Conservation (phyloP, 768 basidiomycete species). For the Mycena rosella region DNA sequence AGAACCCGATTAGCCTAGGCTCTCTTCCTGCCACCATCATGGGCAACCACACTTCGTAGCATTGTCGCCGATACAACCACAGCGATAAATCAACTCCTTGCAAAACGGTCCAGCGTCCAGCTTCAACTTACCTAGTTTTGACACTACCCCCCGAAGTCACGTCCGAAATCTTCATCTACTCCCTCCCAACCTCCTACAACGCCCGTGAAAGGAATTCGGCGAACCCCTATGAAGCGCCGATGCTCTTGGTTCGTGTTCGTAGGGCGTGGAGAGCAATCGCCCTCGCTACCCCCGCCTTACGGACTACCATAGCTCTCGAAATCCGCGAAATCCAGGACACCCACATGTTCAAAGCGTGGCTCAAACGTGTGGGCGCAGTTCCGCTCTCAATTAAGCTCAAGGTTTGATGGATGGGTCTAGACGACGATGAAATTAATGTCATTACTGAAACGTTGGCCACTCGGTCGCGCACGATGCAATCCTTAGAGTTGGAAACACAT, state of each 20-base stretch:
- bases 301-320: not conserved
- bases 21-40: not conserved
- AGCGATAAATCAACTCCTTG: not conserved
- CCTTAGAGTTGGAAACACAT: not conserved
- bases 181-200: not conserved
- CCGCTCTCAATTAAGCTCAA: not conserved
- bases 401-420: not conserved
- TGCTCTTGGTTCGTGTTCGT: constrained; percentile 33
- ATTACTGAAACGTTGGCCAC: not conserved
- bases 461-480: not conserved
- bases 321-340: not conserved
- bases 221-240: not conserved
- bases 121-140: not conserved
- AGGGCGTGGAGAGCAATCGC: constrained; percentile 1
- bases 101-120: not conserved
- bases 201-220: not conserved
- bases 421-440: not conserved
- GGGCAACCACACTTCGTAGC: not conserved
- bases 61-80: not conserved
- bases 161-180: constrained; percentile 11
- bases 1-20: too few relatives aligned
- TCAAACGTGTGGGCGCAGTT: not conserved
- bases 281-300: not conserved
- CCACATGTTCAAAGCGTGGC: not conserved
- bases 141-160: constrained; percentile 6